phyloP scores from a whole-genome alignment of 2,329 filamentous ascomycete genomes.

The Claviceps quebecensis region DNA sequence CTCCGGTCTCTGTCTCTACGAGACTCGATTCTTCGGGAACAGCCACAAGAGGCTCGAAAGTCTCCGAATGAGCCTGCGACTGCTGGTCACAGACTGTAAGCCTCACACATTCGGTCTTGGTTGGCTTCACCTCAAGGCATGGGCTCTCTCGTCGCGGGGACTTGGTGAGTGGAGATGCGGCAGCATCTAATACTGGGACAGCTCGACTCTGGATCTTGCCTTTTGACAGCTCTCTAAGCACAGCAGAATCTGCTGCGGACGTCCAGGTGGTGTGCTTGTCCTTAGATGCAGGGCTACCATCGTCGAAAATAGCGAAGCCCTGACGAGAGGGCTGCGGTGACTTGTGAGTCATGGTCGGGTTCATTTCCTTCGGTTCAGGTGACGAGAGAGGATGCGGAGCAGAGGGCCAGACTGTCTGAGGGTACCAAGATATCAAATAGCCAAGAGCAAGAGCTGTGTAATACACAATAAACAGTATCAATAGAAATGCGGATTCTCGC shows the following conservation, averaged over 20 bases:
- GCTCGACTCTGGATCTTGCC: slow-evolving; percentile 2
- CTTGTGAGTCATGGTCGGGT: not conserved
- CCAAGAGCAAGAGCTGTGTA: not conserved
- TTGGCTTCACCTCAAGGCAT: slow-evolving; percentile 6
- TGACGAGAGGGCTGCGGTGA: not conserved
- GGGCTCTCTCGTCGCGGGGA: not conserved
- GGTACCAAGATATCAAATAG: not conserved
- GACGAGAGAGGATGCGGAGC: too few species aligned
- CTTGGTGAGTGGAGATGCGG: slow-evolving; percentile 2
- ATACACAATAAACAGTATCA: slow-evolving; percentile 1
- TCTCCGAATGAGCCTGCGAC: slow-evolving; percentile 17
- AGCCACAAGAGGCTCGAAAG: slow-evolving; percentile 20
- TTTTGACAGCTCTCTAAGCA: slow-evolving; percentile 5
- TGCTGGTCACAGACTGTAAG: slow-evolving; percentile 15
- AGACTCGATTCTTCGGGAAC: slow-evolving; percentile 17
- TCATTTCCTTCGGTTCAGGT: not conserved
- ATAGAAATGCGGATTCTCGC: slow-evolving; percentile 4
- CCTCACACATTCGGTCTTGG: slow-evolving; percentile 7
- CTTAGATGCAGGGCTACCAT: not conserved
- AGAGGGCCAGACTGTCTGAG: not conserved
- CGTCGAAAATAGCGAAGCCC: slow-evolving; percentile 4
- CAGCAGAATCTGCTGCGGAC: not conserved
- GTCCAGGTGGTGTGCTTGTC: not conserved
- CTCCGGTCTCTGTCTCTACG: not conserved
- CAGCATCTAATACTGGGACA: not conserved